Evolutionary conservation across 108 stramenopile species (phyloP), one percentile per base, ranked within the genome.

Genomic region (Epipyxis sp.): DNA sequence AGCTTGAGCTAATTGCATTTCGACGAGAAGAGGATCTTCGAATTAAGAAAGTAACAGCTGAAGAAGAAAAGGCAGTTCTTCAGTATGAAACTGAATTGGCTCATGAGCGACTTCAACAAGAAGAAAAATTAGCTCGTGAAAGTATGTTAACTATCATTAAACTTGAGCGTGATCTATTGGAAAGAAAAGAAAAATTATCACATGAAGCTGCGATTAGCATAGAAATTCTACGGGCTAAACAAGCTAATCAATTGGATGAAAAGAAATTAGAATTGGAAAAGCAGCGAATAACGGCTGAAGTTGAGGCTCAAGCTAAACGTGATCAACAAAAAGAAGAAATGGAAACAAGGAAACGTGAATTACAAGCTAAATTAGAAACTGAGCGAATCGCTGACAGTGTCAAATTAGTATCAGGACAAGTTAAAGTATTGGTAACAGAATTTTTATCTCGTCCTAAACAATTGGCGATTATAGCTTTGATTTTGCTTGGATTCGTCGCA

Each of bases 291-390:
- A 32, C 78, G 81, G 86, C 88, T 20, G 89, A 91, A 58, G 90
- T 89, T 1, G 81, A 80, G 43, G 92, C 91, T 1, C 87, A 84
- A 59, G 86, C 89, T 35, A 77, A 80, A 50, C 89, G 86, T n/a
- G 88, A 91, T 78, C 86, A 90, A 1, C 71, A 84, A 69, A 93
- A 92, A 85, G 90, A 92, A 84, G 92, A 90, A 59, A 59, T 92
- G 1, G 77, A 80, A 57, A 59, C 90, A 10, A 86, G 89, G 40
- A 78, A 82, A 46, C 85, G 90, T 40, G 81, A 78, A 57, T 87
- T 89, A 39, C 85, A 91, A 77, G 84, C 84, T 0, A 89, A 90
- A 30, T 89, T 90, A 74, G 82, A 87, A 32, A 79, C 89, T 35
- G 85, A 85, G 57, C 83, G 88, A 69, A 87, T 88, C 50, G 78